Conservation (phyloP, 2,329 filamentous ascomycete species). For the Penicillium corylophilum region DNA sequence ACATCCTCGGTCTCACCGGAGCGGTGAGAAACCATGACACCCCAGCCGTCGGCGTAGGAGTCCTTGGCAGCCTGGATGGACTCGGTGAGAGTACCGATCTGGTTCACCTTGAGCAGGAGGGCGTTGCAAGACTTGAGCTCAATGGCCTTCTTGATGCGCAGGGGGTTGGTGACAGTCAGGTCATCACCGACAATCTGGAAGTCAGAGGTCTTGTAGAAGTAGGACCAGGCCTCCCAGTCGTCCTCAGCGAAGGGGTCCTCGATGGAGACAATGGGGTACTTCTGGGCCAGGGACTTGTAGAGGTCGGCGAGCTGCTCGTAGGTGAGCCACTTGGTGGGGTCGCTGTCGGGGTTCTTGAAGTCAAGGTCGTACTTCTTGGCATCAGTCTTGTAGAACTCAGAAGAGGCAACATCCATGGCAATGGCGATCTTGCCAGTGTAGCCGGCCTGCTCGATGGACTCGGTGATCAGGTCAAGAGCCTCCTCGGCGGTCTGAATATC, state of each 20-base stretch:
- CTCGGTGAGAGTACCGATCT: constrained; percentile 98
- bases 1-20: constrained; percentile 99
- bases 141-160: constrained; percentile 99
- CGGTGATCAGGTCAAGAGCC: constrained; percentile 92
- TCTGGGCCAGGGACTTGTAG: constrained; percentile 82
- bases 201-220: constrained; percentile 99
- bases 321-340: constrained; percentile 95
- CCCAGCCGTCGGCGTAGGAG: constrained; percentile 92
- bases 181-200: constrained; percentile 99
- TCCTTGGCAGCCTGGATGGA: constrained; percentile 99
- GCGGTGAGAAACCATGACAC: constrained; percentile 99
- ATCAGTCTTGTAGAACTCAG: constrained; percentile 98
- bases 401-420: constrained; percentile 98
- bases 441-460: constrained; percentile 89
- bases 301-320: constrained; percentile 94
- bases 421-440: constrained; percentile 97
- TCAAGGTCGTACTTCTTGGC: constrained; percentile 99
- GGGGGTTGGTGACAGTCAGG: constrained; percentile 97
- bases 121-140: constrained; percentile 99
- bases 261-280: constrained; percentile 98
- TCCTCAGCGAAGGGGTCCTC: constrained; percentile 99
- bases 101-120: constrained; percentile 99
- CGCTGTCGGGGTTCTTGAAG: constrained; percentile 99
- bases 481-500: constrained; percentile 97
- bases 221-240: constrained; percentile 99